Conservation (phyloP, 1,284 basidiomycete genomes). For the Cryptococcus depauperatus region DNA sequence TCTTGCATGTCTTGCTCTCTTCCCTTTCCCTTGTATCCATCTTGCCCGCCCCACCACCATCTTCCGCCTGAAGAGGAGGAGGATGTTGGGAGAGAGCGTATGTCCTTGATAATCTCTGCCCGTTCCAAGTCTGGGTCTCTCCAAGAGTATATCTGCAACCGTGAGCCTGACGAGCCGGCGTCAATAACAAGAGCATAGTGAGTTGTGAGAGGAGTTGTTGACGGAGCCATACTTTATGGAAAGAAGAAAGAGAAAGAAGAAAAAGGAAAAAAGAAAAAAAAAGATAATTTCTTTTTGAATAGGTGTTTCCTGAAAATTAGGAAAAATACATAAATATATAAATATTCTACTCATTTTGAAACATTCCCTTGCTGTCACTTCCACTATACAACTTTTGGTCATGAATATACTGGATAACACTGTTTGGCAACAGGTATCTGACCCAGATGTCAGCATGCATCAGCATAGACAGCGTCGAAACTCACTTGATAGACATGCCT, state of each 20-base stretch:
- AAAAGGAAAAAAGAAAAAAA: no score
- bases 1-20: conserved; percentile 34
- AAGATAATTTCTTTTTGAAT: no score
- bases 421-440: conserved; percentile 78
- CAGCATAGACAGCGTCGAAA: conserved; percentile 1
- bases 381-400: conserved; percentile 40
- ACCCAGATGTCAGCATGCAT: not conserved
- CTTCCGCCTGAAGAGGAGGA: conserved; percentile 5
- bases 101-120: conserved; percentile 36
- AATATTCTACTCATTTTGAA: not conserved
- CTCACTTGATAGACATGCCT: conserved; percentile 74
- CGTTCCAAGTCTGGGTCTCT: conserved; percentile 60
- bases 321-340: no score
- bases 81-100: conserved; percentile 1
- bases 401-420: conserved; percentile 93
- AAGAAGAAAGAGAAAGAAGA: no score
- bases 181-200: conserved; percentile 95
- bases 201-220: conserved; percentile 50
- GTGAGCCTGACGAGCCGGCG: conserved; percentile 92
- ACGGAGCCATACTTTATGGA: conserved; percentile 42
- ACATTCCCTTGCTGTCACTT: conserved; percentile 12
- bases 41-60: conserved; percentile 34
- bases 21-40: conserved; percentile 26
- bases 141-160: conserved; percentile 97
- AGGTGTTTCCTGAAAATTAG: no score